These are phyloP conservation scores for Tephrocybe rancida DNA, from an alignment of 768 basidiomycete genomes.

Conservation along the genomic window DNA sequence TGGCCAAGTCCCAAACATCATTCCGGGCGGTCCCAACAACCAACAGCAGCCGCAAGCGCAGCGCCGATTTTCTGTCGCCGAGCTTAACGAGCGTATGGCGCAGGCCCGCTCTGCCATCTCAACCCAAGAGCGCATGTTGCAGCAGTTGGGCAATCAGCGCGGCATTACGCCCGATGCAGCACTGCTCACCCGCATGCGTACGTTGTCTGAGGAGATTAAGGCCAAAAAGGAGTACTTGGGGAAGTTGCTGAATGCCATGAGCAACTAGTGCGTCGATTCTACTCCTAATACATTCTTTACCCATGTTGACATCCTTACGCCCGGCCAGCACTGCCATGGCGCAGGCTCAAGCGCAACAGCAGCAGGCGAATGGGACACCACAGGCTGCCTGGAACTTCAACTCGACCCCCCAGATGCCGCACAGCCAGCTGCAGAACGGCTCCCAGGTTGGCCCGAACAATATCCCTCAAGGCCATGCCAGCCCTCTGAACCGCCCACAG, in stretches of 20 bases:
- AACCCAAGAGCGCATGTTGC: constrained; percentile 11
- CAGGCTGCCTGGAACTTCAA: constrained; percentile 20
- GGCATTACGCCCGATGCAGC: constrained; percentile 19
- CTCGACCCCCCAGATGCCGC: constrained; percentile 3
- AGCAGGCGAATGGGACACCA: constrained; percentile 19
- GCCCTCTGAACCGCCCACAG: constrained; percentile 32
- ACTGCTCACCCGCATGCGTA: constrained; percentile 22
- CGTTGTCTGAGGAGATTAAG: constrained; percentile 26
- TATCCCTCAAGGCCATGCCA: constrained; percentile 19
- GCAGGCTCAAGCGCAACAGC: constrained; percentile 22
- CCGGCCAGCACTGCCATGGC: constrained; percentile 15
- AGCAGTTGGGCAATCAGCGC: constrained; percentile 7
- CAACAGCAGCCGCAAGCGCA: constrained; percentile 15
- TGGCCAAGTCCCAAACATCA: constrained; percentile 22
- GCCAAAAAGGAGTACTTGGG: constrained; percentile 39
- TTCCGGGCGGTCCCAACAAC: constrained; percentile 7
- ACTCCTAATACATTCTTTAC: neutral
- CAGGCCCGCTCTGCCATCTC: constrained; percentile 7
- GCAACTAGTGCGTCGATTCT: constrained; percentile 35
- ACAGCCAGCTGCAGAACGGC: constrained; percentile 7
- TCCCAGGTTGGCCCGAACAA: constrained; percentile 14
- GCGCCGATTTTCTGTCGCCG: constrained; percentile 8
- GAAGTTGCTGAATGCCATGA: constrained; percentile 35
- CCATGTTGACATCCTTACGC: too few relatives aligned
- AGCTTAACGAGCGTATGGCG: constrained; percentile 17